phyloP scores from a whole-genome alignment of 2,329 filamentous ascomycete species.

The Penicillium sp. region DNA sequence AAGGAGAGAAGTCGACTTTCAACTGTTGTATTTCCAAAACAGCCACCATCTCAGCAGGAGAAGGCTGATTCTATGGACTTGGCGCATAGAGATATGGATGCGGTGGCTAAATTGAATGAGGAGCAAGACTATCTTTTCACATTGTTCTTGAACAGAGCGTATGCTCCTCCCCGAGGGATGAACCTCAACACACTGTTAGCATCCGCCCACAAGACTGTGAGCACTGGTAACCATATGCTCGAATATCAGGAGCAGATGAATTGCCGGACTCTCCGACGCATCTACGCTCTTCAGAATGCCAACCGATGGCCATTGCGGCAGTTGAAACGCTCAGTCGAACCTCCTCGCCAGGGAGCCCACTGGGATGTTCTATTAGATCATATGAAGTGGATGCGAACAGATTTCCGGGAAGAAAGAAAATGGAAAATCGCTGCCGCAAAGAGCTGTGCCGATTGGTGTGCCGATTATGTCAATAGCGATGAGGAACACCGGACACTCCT shows the following conservation, averaged over 20 bases:
- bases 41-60: conserved; percentile 55
- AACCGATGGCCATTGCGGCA: conserved; percentile 93
- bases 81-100: conserved; percentile 47
- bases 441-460: conserved; percentile 78
- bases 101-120: conserved; percentile 45
- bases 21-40: conserved; percentile 76
- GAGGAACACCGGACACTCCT: conserved; percentile 64
- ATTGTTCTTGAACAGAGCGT: conserved; percentile 61
- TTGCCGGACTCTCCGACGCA: conserved; percentile 77
- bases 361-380: conserved; percentile 85
- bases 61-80: conserved; percentile 43
- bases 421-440: conserved; percentile 85
- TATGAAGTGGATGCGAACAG: conserved; percentile 97
- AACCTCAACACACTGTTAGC: conserved; percentile 70
- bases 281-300: conserved; percentile 86
- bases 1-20: conserved; percentile 64
- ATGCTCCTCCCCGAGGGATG: conserved; percentile 53
- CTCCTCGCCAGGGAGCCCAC: conserved; percentile 71
- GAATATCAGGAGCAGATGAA: conserved; percentile 84
- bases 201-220: conserved; percentile 84
- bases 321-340: conserved; percentile 79
- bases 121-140: conserved; percentile 63
- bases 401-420: conserved; percentile 90
- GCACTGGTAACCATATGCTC: conserved; percentile 78
- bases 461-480: conserved; percentile 70